These are phyloP conservation scores for Eucalyptus marginata DNA, from an alignment of 345 rosid species.

Conservation along the genomic window DNA sequence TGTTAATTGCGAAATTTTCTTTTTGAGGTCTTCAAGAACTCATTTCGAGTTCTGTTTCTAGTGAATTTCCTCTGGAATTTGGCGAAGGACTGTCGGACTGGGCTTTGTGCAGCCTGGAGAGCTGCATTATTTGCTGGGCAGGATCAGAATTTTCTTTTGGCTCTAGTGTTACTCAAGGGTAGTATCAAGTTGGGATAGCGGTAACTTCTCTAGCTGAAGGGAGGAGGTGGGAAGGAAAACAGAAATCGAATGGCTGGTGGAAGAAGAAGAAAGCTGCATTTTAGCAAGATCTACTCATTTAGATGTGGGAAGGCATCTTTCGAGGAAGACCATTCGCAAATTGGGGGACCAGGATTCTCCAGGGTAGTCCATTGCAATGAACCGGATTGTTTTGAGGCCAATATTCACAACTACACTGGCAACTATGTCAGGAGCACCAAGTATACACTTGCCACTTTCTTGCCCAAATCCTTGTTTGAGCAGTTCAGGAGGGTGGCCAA, in stretches of 20 bases:
- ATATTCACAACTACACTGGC: slow-evolving; percentile 22
- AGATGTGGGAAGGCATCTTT: slow-evolving; percentile 44
- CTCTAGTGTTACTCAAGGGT: neutral
- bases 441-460: slow-evolving; percentile 63
- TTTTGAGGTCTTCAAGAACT: neutral
- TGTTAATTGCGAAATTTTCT: neutral
- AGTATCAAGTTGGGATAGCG: neutral
- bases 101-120: neutral
- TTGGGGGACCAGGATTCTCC: slow-evolving; percentile 82
- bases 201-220: neutral
- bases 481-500: slow-evolving; percentile 96
- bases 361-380: slow-evolving; percentile 76
- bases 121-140: neutral
- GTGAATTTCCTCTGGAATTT: neutral
- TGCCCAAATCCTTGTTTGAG: slow-evolving; percentile 92
- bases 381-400: slow-evolving; percentile 54
- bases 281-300: slow-evolving; percentile 72
- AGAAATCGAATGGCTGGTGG: slow-evolving; percentile 35
- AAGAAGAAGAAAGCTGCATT: slow-evolving; percentile 30
- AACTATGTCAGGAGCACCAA: slow-evolving; percentile 76
- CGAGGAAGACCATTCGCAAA: slow-evolving; percentile 59
- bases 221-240: neutral
- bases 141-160: neutral
- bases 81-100: neutral
- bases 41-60: neutral